Conservation (phyloP, 495 filamentous ascomycete genomes). For the Neurospora intermedia region DNA sequence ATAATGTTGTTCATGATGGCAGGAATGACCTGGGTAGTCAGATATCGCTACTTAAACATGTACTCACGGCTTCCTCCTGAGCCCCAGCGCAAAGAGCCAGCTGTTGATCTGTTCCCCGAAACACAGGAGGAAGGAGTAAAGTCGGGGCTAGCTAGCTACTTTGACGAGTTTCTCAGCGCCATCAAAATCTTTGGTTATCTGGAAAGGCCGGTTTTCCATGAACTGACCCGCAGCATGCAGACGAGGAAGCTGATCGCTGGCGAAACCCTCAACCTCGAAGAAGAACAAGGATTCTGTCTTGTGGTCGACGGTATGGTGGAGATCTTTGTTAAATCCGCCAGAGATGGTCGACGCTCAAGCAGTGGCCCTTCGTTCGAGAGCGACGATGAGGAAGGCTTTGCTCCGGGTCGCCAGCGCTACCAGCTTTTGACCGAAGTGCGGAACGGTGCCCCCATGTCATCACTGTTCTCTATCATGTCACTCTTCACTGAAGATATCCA, state of each 20-base stretch:
- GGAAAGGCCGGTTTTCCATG: slow-evolving; percentile 92
- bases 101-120: slow-evolving; percentile 90
- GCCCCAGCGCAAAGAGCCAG: slow-evolving; percentile 89
- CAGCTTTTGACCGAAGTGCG: slow-evolving; percentile 95
- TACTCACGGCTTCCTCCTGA: slow-evolving; percentile 88
- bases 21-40: slow-evolving; percentile 80
- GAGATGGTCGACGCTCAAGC: slow-evolving; percentile 34
- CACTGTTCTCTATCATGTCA: slow-evolving; percentile 90
- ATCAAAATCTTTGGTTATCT: slow-evolving; percentile 99
- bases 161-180: slow-evolving; percentile 97
- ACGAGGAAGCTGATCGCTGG: slow-evolving; percentile 91
- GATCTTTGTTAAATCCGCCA: slow-evolving; percentile 91
- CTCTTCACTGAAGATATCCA: slow-evolving; percentile 93
- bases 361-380: slow-evolving; percentile 27
- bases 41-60: slow-evolving; percentile 91
- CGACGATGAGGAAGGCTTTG: slow-evolving; percentile 52
- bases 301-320: slow-evolving; percentile 96
- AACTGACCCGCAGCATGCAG: slow-evolving; percentile 95
- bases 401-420: slow-evolving; percentile 58
- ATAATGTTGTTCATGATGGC: slow-evolving; percentile 68
- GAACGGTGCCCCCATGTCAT: slow-evolving; percentile 97
- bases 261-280: slow-evolving; percentile 87
- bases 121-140: slow-evolving; percentile 83
- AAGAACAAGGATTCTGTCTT: slow-evolving; percentile 95
- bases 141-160: slow-evolving; percentile 81